Conservation (phyloP, 306 rosid species). For the Acacia confusa region DNA sequence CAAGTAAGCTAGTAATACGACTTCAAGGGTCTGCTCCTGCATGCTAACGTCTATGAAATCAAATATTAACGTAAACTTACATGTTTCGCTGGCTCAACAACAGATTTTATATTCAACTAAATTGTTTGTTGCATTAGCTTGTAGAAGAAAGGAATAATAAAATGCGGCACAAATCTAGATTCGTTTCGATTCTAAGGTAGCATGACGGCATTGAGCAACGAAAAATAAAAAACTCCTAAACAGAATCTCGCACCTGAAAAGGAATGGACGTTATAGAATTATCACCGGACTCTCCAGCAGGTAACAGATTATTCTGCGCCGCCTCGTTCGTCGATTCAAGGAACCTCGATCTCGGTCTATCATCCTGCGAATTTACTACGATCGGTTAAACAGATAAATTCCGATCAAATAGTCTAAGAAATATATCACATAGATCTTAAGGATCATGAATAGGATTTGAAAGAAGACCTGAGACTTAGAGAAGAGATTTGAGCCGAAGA, state of each 20-base stretch:
- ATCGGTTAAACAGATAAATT: background rate
- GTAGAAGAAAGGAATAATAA: background rate
- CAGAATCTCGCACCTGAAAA: conserved; percentile 61
- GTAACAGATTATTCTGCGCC: conserved; percentile 35
- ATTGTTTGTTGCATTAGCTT: background rate
- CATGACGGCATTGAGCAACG: background rate
- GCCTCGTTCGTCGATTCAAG: background rate
- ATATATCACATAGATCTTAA: background rate
- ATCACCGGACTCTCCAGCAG: conserved; percentile 70
- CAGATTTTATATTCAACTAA: conserved; percentile 9
- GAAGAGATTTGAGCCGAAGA: conserved; percentile 60
- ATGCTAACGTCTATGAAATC: conserved; percentile 3
- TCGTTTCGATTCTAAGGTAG: conserved; percentile 3
- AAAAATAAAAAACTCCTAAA: background rate
- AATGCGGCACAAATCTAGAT: background rate
- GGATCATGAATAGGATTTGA: background rate
- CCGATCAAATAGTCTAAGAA: background rate
- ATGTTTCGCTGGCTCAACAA: background rate
- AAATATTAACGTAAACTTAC: conserved; percentile 4
- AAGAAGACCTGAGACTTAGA: conserved; percentile 41
- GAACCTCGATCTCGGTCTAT: conserved; percentile 36
- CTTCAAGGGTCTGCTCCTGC: conserved; percentile 6
- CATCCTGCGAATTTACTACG: conserved; percentile 43
- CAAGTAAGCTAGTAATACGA: background rate
- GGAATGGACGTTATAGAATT: conserved; percentile 63